Evolutionary conservation across 805 yeast genomes (phyloP), one percentile per base, ranked within the genome.

Genomic region (Middelhovenomyces tepae): DNA sequence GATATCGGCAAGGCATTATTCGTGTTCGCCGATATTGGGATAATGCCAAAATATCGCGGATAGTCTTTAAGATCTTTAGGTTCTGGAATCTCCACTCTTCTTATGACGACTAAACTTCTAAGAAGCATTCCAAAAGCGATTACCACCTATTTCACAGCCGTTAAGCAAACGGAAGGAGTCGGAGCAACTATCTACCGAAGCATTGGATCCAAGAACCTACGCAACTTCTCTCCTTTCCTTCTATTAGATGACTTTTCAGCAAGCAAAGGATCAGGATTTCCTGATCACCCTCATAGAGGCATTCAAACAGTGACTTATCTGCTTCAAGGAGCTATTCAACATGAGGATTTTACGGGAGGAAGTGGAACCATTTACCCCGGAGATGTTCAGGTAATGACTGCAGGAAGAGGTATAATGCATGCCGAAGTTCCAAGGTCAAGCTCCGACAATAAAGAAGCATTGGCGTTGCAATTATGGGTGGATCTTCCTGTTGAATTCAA

Each of bases 281-380:
- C 27, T 11, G 27, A 24, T 11, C 27, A 24, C 15, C 27, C 27
- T 11, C 27, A 24, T 11, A 24, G 27, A 8, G 27, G 27, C 8
- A 8, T 24, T 7, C 16, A 24, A 11, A 24, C 27, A 11, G 8
- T 24, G 16, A 24, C 27, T 11, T 16, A 24, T 11, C 15, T 24
- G 27, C 15, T 8, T 11, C 8, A 24, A 7, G 27, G 27, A 24
- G 7, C 16, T 7, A 24, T 24, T 16, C 27, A 16, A 13, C 27
- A 24, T 16, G 27, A 24, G 15, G 27, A 24, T 16, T 24, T 13
- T 24, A 13, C 15, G 7, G 27, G 27, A 24, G 15, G 27, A 8
- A 24, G 15, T 11, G 27, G 27, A 7, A 16, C 15, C 8, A 13
- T 24, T 8, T 24, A 24, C 14, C 7, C 8, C 7, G 27, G 27